Percentiles rank a stretch among this genome's conserved stretches.
Evolutionary conservation across 176 grass and related monocot species (phyloP).

Genomic region (Saccharum officinarum): DNA sequence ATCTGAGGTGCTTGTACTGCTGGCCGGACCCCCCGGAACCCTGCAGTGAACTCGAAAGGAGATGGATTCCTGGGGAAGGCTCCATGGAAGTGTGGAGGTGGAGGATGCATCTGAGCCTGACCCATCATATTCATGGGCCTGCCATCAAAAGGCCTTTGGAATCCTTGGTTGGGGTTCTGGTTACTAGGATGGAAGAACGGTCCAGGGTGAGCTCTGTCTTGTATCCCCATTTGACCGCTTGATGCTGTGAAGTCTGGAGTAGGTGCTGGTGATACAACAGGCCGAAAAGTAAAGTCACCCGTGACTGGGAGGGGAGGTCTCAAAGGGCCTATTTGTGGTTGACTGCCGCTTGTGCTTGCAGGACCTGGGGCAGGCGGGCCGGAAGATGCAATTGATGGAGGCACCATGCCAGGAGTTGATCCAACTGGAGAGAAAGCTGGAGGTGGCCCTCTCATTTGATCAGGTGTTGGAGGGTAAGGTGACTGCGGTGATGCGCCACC

Average conservation of each 20-base stretch:
- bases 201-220: constrained; percentile 19
- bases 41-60: constrained; percentile 19
- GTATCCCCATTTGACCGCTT: constrained; percentile 24
- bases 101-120: constrained; percentile 35
- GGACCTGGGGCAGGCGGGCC: constrained; percentile 27
- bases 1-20: constrained; percentile 29
- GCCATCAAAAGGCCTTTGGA: constrained; percentile 42
- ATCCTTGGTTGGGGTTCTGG: constrained; percentile 46
- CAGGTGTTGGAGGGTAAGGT: constrained; percentile 28
- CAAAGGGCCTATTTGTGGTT: constrained; percentile 23
- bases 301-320: constrained; percentile 55
- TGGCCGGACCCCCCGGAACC: constrained; percentile 38
- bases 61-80: constrained; percentile 39
- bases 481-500: constrained; percentile 15
- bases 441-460: constrained; percentile 34
- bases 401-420: constrained; percentile 32
- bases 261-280: constrained; percentile 18
- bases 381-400: constrained; percentile 26
- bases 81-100: constrained; percentile 37
- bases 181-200: constrained; percentile 46
- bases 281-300: constrained; percentile 82
- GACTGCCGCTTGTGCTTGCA: constrained; percentile 19
- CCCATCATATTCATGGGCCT: constrained; percentile 27
- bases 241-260: constrained; percentile 15
- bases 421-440: constrained; percentile 51